phyloP scores from a whole-genome alignment of 2,329 filamentous ascomycete species.

The Cadophora sp. region DNA sequence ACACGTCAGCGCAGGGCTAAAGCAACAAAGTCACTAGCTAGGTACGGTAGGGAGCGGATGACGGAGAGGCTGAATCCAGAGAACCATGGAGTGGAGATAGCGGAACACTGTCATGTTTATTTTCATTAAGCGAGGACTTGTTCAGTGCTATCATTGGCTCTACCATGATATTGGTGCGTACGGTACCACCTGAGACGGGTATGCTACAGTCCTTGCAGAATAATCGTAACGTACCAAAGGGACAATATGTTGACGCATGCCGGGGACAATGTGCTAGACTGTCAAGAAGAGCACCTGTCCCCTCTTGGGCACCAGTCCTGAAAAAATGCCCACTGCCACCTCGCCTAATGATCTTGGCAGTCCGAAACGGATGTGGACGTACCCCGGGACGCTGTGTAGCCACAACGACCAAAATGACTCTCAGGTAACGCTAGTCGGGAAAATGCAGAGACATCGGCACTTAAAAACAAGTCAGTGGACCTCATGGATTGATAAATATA shows the following conservation, averaged over 20 bases:
- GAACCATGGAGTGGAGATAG: neutral
- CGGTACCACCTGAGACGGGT: neutral
- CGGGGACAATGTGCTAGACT: too few relatives aligned
- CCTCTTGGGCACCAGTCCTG: neutral
- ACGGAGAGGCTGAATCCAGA: neutral
- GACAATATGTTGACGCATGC: too few relatives aligned
- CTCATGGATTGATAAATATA: neutral
- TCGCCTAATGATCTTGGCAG: too few relatives aligned
- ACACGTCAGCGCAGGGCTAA: neutral
- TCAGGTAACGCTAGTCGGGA: neutral
- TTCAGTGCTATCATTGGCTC: neutral
- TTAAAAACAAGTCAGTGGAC: neutral
- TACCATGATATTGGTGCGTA: neutral
- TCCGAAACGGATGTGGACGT: too few relatives aligned
- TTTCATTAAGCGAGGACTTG: neutral
- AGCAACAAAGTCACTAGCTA: neutral
- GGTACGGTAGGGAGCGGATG: neutral
- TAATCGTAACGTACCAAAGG: too few relatives aligned
- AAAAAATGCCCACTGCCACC: neutral
- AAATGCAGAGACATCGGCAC: neutral
- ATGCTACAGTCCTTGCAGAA: neutral
- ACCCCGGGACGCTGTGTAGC: too few relatives aligned
- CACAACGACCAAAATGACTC: too few relatives aligned
- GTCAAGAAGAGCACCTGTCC: too few relatives aligned
- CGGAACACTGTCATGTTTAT: neutral